Evolutionary conservation across 768 basidiomycete species (phyloP), one percentile per base, ranked within the genome.

Genomic region (Suillus plorans): DNA sequence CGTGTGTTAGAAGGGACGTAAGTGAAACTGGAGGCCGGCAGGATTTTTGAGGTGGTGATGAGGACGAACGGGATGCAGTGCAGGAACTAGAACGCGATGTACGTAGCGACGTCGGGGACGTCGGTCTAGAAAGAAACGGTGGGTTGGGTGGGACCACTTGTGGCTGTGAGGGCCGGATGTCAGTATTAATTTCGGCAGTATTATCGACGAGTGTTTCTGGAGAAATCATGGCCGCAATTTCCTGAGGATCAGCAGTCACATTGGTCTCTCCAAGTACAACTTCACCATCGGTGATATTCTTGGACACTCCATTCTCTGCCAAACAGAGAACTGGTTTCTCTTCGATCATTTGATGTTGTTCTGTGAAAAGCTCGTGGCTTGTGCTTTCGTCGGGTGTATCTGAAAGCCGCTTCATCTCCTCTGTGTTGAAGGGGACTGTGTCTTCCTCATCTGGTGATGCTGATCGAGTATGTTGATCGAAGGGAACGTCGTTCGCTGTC

Each of bases 1-100:
- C 82, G 34, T 80, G 80, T 5, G 71, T 72, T 25, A 93, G 81
- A 36, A 92, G 81, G 31, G 79, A 70, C 5, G 84, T 76, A 55
- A 89, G 80, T 5, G 81, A 78, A 20, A 82, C 67, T 45, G 73
- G 74, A 25, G 70, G 64, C 64, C 69, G 10, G 53, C 47, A 64
- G 58, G 56, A 14, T 60, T 66, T 75, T 4, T 34, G 25, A 28
- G 52, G 45, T 7, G 28, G 45, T 55, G 16, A 16, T 22, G 44
- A 57, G 44, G 64, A 60, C 10, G 65, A 44, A 53, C 34, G 61
- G 22, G 63, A 39, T 1, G 61, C 50, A 31, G 22, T 41, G 44
- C 39, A 18, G 3, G 37, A 57, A 52, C 22, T 60, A 34, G 62
- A 47, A 50, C 64, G 63, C 3, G 69, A 31, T 42, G 55, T 45